A percentile compares a stretch with the other conserved stretches of the same genome.
Evolutionary conservation across 2,329 filamentous ascomycete genomes (phyloP).

Genomic region (Sporothrix curviconia): DNA sequence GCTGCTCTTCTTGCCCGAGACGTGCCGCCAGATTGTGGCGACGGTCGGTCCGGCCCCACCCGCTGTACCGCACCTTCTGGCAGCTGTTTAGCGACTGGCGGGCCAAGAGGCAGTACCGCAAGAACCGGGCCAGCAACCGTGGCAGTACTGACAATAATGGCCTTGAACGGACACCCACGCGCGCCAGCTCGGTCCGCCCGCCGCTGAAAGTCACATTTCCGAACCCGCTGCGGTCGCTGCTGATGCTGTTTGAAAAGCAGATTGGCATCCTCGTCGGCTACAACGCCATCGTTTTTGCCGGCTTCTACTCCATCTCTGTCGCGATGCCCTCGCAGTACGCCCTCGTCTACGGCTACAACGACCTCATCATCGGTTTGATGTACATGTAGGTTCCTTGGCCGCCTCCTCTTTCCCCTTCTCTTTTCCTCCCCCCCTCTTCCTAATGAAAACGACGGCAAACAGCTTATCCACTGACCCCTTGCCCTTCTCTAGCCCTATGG

Average conservation of each 20-base stretch:
- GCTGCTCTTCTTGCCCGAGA: conserved; percentile 48
- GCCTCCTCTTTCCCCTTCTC: too few species aligned
- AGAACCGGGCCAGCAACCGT: too few species aligned
- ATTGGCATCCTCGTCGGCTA: conserved; percentile 47
- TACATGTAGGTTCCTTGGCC: conserved; percentile 37
- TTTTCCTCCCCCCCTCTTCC: too few species aligned
- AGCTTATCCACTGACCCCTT: too few species aligned
- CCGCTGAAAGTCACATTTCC: conserved; percentile 18
- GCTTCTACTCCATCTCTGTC: conserved; percentile 42
- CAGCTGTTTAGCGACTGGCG: conserved; percentile 15
- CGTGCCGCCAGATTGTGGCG: conserved; percentile 44
- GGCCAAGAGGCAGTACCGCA: not conserved
- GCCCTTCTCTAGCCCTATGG: conserved; percentile 38
- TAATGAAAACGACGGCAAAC: too few species aligned
- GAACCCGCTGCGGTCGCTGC: conserved; percentile 80
- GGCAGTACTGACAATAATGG: not conserved
- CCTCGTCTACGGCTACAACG: conserved; percentile 49
- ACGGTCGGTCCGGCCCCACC: conserved; percentile 38
- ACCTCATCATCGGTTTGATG: conserved; percentile 47
- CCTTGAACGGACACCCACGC: not conserved
- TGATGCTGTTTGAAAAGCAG: conserved; percentile 76
- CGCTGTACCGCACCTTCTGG: conserved; percentile 14
- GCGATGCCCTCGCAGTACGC: conserved; percentile 38
- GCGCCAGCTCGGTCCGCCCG: conserved; percentile 2
- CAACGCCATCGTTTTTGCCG: conserved; percentile 41